A percentile compares a stretch with the other conserved stretches of the same genome.
phyloP scores from a whole-genome alignment of 2,329 filamentous ascomycete species.

The Paracamarosporium sp. region DNA sequence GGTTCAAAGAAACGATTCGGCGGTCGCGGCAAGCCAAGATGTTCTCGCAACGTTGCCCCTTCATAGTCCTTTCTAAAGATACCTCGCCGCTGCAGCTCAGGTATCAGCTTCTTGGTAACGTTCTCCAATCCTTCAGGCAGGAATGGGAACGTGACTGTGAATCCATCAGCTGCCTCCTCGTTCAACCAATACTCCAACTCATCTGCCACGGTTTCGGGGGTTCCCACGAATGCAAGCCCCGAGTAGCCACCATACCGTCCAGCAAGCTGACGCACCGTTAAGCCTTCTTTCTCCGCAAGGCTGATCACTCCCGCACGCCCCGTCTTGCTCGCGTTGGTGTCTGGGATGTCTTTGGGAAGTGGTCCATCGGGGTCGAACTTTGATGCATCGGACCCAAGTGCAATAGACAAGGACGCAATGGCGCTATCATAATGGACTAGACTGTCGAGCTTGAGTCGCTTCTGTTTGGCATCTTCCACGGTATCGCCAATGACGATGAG shows the following conservation, averaged over 20 bases:
- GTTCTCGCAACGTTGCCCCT: conserved; percentile 60
- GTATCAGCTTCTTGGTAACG: conserved; percentile 55
- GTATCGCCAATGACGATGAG: conserved; percentile 59
- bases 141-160: conserved; percentile 59
- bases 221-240: conserved; percentile 60
- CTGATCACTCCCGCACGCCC: conserved; percentile 53
- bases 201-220: conserved; percentile 57
- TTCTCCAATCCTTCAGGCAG: conserved; percentile 60
- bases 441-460: conserved; percentile 58
- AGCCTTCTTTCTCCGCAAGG: conserved; percentile 52
- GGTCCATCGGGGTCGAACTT: conserved; percentile 58
- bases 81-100: conserved; percentile 59
- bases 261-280: conserved; percentile 61
- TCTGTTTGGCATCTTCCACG: conserved; percentile 56
- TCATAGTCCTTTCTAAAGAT: conserved; percentile 61
- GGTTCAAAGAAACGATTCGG: conserved; percentile 47
- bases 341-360: conserved; percentile 57
- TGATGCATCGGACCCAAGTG: conserved; percentile 57
- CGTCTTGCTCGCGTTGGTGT: conserved; percentile 63
- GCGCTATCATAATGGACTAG: conserved; percentile 62
- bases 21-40: conserved; percentile 60
- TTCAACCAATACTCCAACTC: conserved; percentile 57
- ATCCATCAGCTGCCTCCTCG: conserved; percentile 59
- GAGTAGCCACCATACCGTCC: conserved; percentile 59
- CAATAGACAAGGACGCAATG: conserved; percentile 60